phyloP scores from a whole-genome alignment of 2,329 filamentous ascomycete species.

The Alternaria consortialis region DNA sequence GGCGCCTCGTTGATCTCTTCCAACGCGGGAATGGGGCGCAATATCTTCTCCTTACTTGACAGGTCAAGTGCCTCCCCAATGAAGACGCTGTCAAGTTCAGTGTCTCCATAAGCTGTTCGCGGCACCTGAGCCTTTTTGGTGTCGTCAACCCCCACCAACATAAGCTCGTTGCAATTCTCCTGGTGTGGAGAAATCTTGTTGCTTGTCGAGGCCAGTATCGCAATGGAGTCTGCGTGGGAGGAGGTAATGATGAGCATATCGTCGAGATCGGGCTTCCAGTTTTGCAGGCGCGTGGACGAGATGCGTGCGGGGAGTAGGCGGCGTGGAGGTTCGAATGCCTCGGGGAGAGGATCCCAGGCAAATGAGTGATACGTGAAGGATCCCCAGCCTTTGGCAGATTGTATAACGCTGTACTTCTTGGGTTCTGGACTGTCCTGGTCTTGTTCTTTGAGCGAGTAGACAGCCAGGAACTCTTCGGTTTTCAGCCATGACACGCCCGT shows the following conservation, averaged over 20 bases:
- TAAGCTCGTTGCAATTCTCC: slow-evolving; percentile 73
- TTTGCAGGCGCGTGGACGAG: slow-evolving; percentile 77
- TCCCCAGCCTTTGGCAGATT: slow-evolving; percentile 66
- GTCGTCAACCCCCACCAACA: slow-evolving; percentile 77
- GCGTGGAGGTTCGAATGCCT: slow-evolving; percentile 62
- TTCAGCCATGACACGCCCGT: slow-evolving; percentile 88
- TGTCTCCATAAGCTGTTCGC: slow-evolving; percentile 36
- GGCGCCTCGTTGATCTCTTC: slow-evolving; percentile 80
- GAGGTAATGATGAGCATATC: slow-evolving; percentile 85
- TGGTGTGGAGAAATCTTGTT: slow-evolving; percentile 70
- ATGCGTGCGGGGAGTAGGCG: slow-evolving; percentile 73
- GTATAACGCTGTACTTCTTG: slow-evolving; percentile 78
- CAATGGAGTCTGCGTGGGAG: slow-evolving; percentile 80
- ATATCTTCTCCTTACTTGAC: slow-evolving; percentile 81
- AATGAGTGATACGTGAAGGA: slow-evolving; percentile 78
- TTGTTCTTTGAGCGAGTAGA: slow-evolving; percentile 65
- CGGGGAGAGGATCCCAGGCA: slow-evolving; percentile 59
- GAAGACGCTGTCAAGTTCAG: slow-evolving; percentile 73
- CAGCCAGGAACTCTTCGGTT: slow-evolving; percentile 81
- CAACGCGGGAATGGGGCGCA: slow-evolving; percentile 78
- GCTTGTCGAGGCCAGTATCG: slow-evolving; percentile 78
- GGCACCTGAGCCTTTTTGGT: slow-evolving; percentile 74
- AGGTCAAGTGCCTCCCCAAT: slow-evolving; percentile 85
- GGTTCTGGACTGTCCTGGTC: slow-evolving; percentile 60
- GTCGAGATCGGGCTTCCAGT: slow-evolving; percentile 81